Evolutionary conservation across 352 stramenopile genomes (phyloP), one percentile per base, ranked within the genome.

Genomic region (Aphanomyces astaci): DNA sequence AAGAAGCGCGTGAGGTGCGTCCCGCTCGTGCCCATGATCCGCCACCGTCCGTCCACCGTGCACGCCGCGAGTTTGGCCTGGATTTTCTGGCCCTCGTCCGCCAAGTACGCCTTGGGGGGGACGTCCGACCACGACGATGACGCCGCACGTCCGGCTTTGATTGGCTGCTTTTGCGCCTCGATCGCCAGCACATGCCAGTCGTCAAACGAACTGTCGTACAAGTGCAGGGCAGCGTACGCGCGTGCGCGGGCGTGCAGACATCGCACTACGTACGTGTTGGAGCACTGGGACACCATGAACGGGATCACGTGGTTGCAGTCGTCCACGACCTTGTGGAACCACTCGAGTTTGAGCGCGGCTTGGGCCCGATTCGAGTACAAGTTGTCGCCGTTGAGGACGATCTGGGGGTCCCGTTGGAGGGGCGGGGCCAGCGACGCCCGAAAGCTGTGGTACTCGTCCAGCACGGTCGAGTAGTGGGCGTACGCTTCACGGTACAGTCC

Each of bases 101-200:
- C 62, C 0, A 68, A 31, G 27, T 68, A 68, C 11, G 39, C 45
- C 24, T 51, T 52, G 22, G 62, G 62, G 11, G 62, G 62, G 17
- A 68, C 62, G 43, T 68, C 48, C 11, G n/a, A 43, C 36, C 36
- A 43, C 36, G 36, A 43, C 15, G n/a, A n/a, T n/a, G n/a, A n/a
- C n/a, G n/a, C n/a, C n/a, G n/a, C n/a, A n/a, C n/a, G n/a, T n/a
- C n/a, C n/a, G n/a, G n/a, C n/a, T n/a, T n/a, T n/a, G n/a, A n/a
- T 68, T 13, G 43, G 43, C 3, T 45, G 39, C 28, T 68, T 68
- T 27, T 68, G 62, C 17, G 62, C 49, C 28, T 68, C 62, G 32
- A 68, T 68, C 24, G 62, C 62, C 13, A 68, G 43, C 5, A 68
- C 62, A 24, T 68, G 62, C 62, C 62, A 68, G 17, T 68, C 62